Evolutionary conservation across 2,329 filamentous ascomycete genomes (phyloP).

Genomic region (Xylariales sp.): DNA sequence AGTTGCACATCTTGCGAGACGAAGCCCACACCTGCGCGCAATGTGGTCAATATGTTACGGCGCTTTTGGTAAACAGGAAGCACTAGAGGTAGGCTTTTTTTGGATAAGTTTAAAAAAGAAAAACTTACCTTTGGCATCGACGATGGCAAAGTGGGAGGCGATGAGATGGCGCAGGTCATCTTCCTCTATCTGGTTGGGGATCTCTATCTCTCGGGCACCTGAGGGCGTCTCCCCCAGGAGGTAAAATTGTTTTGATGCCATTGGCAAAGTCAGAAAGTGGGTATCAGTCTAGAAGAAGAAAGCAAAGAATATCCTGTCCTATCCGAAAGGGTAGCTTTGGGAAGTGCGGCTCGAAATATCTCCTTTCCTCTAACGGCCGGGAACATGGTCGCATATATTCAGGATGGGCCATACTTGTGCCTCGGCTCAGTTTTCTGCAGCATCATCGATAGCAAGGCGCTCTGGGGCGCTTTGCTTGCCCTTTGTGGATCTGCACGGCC

Average conservation of each 20-base stretch:
- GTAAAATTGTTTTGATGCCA: slow-evolving; percentile 35
- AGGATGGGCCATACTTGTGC: too few relatives aligned
- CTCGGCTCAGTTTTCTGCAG: too few relatives aligned
- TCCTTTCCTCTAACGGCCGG: too few relatives aligned
- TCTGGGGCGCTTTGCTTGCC: too few relatives aligned
- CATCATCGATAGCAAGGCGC: too few relatives aligned
- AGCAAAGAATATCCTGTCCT: neutral
- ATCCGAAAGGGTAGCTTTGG: neutral
- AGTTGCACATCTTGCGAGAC: slow-evolving; percentile 24
- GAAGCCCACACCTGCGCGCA: slow-evolving; percentile 34
- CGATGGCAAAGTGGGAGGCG: slow-evolving; percentile 38
- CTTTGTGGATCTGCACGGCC: too few relatives aligned
- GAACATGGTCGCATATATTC: too few relatives aligned
- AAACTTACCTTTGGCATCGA: slow-evolving; percentile 35
- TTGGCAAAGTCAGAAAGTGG: slow-evolving; percentile 14
- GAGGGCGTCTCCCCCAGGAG: slow-evolving; percentile 35
- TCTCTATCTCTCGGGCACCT: slow-evolving; percentile 29
- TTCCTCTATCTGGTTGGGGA: slow-evolving; percentile 27
- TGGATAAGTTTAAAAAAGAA: slow-evolving; percentile 3
- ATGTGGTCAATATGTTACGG: too few relatives aligned
- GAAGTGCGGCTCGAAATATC: too few relatives aligned
- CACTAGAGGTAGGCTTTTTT: slow-evolving; percentile 2
- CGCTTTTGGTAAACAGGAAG: too few relatives aligned
- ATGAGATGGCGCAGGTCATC: slow-evolving; percentile 33
- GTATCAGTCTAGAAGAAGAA: neutral